These are phyloP conservation scores for Scleroderma citrinum DNA, from an alignment of 768 basidiomycete genomes.

Conservation along the genomic window DNA sequence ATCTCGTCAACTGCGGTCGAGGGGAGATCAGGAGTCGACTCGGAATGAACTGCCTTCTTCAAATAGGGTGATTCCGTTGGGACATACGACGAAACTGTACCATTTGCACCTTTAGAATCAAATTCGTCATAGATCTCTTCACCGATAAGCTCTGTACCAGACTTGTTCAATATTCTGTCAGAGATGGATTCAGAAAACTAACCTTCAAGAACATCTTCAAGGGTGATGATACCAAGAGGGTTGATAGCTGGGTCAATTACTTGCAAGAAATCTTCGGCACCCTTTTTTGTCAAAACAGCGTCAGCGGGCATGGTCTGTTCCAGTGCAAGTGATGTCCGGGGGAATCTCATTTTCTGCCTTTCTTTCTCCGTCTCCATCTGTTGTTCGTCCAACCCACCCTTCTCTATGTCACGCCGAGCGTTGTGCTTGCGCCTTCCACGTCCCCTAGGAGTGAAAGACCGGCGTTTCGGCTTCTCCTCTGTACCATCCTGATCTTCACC, in stretches of 20 bases:
- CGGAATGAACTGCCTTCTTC: conserved; percentile 26
- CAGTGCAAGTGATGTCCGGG: conserved; percentile 35
- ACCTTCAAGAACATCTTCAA: conserved; percentile 93
- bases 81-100: conserved; percentile 41
- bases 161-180: neutral
- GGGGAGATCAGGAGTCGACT: conserved; percentile 6
- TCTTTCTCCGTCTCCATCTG: conserved; percentile 11
- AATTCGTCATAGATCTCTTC: conserved; percentile 94
- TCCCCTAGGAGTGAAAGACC: conserved; percentile 10
- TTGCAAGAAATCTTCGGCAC: conserved; percentile 81
- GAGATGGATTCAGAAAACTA: conserved; percentile 1
- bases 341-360: conserved; percentile 24
- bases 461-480: conserved; percentile 9
- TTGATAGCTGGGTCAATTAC: conserved; percentile 75
- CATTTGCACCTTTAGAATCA: conserved; percentile 69
- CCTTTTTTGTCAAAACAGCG: conserved; percentile 70
- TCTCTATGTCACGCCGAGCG: conserved; percentile 21
- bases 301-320: conserved; percentile 90
- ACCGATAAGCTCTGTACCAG: conserved; percentile 69
- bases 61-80: conserved; percentile 26
- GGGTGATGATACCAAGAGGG: conserved; percentile 87
- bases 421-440: conserved; percentile 8
- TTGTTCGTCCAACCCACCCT: conserved; percentile 12
- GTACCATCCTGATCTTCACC: conserved; percentile 22
- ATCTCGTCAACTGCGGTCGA: conserved; percentile 3